Conservation (phyloP, 306 rosid species). For the Benincasa hispida region DNA sequence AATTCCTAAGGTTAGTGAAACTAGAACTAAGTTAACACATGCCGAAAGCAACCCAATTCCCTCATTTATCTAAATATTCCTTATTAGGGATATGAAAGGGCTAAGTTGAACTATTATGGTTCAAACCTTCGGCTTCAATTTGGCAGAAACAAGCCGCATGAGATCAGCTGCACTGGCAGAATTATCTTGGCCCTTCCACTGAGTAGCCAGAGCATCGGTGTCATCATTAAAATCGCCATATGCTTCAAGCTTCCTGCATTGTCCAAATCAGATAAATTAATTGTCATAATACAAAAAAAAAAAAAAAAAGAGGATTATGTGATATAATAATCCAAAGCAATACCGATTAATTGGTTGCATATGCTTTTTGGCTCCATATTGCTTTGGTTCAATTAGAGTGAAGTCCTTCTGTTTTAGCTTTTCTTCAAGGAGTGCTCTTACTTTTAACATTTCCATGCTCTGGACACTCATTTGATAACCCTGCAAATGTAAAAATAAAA, state of each 20-base stretch:
- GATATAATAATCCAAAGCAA: slow-evolving; percentile 5
- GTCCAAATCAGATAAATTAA: slow-evolving; percentile 19
- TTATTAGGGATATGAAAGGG: not conserved
- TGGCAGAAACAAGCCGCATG: slow-evolving; percentile 22
- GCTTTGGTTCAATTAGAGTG: slow-evolving; percentile 37
- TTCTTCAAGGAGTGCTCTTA: slow-evolving; percentile 75
- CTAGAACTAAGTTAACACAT: not conserved
- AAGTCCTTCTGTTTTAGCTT: slow-evolving; percentile 60
- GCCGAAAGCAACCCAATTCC: not conserved
- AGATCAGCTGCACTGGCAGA: slow-evolving; percentile 24
- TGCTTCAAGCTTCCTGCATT: slow-evolving; percentile 56
- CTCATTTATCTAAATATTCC: not conserved
- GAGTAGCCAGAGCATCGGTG: slow-evolving; percentile 20
- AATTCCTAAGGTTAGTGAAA: not conserved
- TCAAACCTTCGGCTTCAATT: slow-evolving; percentile 44
- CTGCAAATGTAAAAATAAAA: slow-evolving; percentile 17
- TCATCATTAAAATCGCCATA: slow-evolving; percentile 78
- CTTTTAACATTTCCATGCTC: slow-evolving; percentile 72
- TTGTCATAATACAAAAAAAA: slow-evolving; percentile 9
- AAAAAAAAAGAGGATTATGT: slow-evolving; percentile 6
- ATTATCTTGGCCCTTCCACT: slow-evolving; percentile 21
- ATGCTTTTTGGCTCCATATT: slow-evolving; percentile 31
- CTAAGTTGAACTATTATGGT: not conserved
- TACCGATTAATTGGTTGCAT: slow-evolving; percentile 60
- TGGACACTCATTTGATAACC: slow-evolving; percentile 39